phyloP scores from a whole-genome alignment of 2,329 filamentous ascomycete genomes.

The Grosmannia serpens region DNA sequence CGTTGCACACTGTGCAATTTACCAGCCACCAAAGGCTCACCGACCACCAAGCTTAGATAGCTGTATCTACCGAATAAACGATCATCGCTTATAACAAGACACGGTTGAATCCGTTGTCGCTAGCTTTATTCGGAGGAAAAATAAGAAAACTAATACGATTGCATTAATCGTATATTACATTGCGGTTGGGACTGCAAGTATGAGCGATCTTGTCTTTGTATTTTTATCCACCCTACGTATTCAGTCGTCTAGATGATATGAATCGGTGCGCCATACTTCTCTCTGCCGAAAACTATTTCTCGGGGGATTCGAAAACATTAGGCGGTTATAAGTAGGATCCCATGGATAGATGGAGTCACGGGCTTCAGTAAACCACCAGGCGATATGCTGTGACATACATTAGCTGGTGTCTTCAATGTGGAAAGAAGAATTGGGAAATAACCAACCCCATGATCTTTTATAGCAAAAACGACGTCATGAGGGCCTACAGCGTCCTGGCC shows the following conservation, averaged over 20 bases:
- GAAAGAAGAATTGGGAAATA: not conserved
- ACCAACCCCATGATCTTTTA: not conserved
- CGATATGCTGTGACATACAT: not conserved
- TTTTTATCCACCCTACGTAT: not conserved
- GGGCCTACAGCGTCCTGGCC: not conserved
- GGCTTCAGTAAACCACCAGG: conserved; percentile 5
- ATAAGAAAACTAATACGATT: no score
- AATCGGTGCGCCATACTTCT: not conserved
- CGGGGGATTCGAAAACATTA: not conserved
- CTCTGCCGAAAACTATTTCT: not conserved
- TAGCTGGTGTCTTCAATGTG: not conserved
- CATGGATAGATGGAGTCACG: conserved; percentile 1
- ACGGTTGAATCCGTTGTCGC: no score
- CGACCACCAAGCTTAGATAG: no score
- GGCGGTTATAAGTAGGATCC: not conserved
- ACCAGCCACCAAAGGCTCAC: no score
- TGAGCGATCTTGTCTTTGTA: no score
- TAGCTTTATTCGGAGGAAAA: no score
- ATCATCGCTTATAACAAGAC: no score
- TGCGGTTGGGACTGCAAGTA: no score
- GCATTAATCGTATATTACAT: no score
- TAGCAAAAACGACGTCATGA: not conserved
- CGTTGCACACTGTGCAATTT: no score
- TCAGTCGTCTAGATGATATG: not conserved
- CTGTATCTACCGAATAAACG: no score